Evolutionary conservation across 2,329 filamentous ascomycete genomes (phyloP), one percentile per base, ranked within the genome.

Genomic region (Scortechinia acanthostroma): DNA sequence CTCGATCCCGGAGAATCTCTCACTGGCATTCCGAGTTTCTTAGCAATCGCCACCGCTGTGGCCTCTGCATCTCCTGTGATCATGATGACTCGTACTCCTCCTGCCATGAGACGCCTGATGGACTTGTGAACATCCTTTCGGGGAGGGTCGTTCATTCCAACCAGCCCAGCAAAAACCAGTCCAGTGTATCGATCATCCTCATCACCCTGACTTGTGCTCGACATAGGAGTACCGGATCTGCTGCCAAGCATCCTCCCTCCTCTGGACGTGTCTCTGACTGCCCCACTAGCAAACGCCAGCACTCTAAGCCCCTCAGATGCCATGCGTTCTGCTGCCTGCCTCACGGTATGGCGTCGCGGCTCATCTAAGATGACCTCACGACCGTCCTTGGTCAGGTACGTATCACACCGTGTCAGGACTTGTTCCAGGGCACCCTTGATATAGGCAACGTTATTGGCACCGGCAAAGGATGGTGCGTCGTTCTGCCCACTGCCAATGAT

Each of bases 51-150:
- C 42, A 96, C 74, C 2, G 93, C 93, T 2, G 93, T 98, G 1
- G 89, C 89, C 61, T 97, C 90, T 15, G 93, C 89, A 62, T 98
- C 93, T 47, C 93, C 93, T 6, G 93, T 98, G 53, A 98, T 97
- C 93, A 98, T 98, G 54, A 98, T 94, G 42, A 98, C 88, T 62
- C 90, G 93, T 50, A 98, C 93, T 30, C 91, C 91, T 45, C 93
- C 93, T 43, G 89, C 82, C 84, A 97, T 91, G 46, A 98, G 70
- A 49, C 86, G 84, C 53, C 88, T 78, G 53, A 98, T 96, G 4
- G 91, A 90, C 50, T 85, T 83, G 52, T 89, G 86, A 5, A 98
- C 93, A 37, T 90, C 90, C 52, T 90, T 88, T 43, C 93, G 77
- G 2, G 93, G 93, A 3, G 93, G 93, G 60, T 98, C 93, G 53